Conservation (phyloP, 1,139 yeast genomes). For the Chernovozyma aurita region DNA sequence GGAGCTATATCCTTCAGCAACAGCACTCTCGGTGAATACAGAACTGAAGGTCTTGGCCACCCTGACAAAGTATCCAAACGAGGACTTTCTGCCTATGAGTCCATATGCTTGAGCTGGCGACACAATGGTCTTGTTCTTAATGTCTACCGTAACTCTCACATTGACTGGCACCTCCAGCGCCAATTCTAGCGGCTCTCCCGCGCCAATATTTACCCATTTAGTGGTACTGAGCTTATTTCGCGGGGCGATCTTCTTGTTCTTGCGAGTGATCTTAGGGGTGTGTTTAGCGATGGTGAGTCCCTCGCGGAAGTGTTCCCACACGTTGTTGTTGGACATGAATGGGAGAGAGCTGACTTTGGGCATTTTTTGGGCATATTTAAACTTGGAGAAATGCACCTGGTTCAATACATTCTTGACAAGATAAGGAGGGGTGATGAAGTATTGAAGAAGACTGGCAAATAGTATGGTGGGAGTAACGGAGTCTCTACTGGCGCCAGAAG, state of each 20-base stretch:
- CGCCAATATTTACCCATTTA: conserved; percentile 73
- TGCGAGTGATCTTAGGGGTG: conserved; percentile 34
- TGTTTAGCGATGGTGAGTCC: conserved; percentile 66
- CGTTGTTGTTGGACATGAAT: conserved; percentile 53
- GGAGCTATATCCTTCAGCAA: conserved; percentile 66
- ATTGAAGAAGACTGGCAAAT: conserved; percentile 72
- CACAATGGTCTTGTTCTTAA: conserved; percentile 56
- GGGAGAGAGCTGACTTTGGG: conserved; percentile 76
- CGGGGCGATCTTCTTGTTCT: conserved; percentile 40
- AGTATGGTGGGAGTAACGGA: too few species aligned
- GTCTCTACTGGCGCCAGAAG: conserved; percentile 33
- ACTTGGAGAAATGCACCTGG: conserved; percentile 38
- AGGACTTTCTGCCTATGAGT: conserved; percentile 48
- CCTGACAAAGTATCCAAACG: conserved; percentile 77
- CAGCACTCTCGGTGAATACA: conserved; percentile 67
- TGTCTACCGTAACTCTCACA: conserved; percentile 78
- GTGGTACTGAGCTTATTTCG: conserved; percentile 55
- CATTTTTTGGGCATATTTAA: conserved; percentile 61
- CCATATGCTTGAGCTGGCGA: conserved; percentile 74
- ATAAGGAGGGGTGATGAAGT: conserved; percentile 83
- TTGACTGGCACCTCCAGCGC: conserved; percentile 67
- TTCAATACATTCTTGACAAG: conserved; percentile 59
- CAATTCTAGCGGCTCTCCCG: conserved; percentile 51
- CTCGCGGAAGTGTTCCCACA: conserved; percentile 44
- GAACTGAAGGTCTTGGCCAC: conserved; percentile 56